Percentiles rank a stretch among this genome's conserved stretches.
Evolutionary conservation across 768 basidiomycete species (phyloP).

Genomic region (Serendipita vermifera): DNA sequence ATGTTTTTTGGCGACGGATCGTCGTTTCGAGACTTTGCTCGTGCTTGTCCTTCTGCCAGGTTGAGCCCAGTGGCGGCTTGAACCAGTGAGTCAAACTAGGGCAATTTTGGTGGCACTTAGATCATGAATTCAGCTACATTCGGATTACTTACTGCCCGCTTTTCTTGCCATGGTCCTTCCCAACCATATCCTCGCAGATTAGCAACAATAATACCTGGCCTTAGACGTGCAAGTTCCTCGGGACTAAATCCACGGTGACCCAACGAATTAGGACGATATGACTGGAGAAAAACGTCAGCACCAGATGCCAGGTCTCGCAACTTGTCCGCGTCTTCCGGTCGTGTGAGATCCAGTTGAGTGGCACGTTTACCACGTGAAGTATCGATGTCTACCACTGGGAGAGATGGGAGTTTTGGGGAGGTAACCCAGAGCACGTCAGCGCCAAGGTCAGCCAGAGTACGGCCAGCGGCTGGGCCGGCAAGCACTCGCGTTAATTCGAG

Average conservation of each 20-base stretch:
- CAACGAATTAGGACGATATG: constrained; percentile 43
- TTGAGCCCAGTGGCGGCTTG: constrained; percentile 53
- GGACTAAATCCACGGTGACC: constrained; percentile 37
- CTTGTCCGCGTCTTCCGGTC: constrained; percentile 21
- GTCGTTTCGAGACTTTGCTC: constrained; percentile 16
- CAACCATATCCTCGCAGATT: constrained; percentile 44
- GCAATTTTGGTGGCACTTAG: no score
- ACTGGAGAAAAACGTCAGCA: constrained; percentile 48
- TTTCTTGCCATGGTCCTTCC: constrained; percentile 42
- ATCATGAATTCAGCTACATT: no score
- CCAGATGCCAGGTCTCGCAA: constrained; percentile 29
- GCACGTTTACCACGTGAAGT: constrained; percentile 53
- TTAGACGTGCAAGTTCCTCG: constrained; percentile 25
- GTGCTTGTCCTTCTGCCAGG: constrained; percentile 39
- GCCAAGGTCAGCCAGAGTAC: constrained; percentile 46
- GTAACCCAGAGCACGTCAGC: constrained; percentile 46
- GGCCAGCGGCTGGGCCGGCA: constrained; percentile 44
- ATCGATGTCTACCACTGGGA: constrained; percentile 41
- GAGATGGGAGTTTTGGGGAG: constrained; percentile 39
- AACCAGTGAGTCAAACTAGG: constrained; percentile 51
- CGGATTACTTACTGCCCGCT: constrained; percentile 34
- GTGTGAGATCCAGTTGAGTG: constrained; percentile 42
- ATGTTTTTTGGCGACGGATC: constrained; percentile 13
- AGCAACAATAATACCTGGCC: constrained; percentile 41
- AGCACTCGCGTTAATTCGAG: constrained; percentile 49